Base-by-base conservation (phyloP, 805 yeast species). In the Metschnikowia cerradonensis region DNA sequence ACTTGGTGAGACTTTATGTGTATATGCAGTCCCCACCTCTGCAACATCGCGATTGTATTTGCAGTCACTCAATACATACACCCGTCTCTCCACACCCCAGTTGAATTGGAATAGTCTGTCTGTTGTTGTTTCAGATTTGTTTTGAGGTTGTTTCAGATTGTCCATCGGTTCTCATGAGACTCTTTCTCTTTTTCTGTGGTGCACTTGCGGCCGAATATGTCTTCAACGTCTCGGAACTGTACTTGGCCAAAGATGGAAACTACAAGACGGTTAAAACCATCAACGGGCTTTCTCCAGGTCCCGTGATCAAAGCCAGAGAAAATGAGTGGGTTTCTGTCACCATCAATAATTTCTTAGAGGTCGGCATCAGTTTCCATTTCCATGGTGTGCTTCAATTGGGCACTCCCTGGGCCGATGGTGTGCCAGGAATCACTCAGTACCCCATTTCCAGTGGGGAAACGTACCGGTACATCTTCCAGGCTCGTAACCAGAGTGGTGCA, bases 231-330 rank as follows among this genome's bases (percentile, higher is more conserved):
- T 34, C 50, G 8, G 54, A 54, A 11, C 33, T 42, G 6, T 56
- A 51, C 36, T 36, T 43, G 8, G 54, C 53, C 31, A 66, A 68
- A 4, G 77, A 67, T 37, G 79, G 79, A 3, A 62, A 59, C 14
- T 60, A 58, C 47, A 65, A 70, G 45, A 54, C 60, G 6, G 61
- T 68, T 49, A 67, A 70, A 30, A 60, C 69, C 5, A 64, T 77
- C 48, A 78, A 78, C 49, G 76, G 76, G 32, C 54, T 67, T 49
- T 76, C 75, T 48, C 85, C 85, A 1, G 81, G 81, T 0, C 84
- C 84, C 1, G 56, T 65, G 7, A 60, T 80, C 1, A 67, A 68
- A 7, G 70, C 63, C 2, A 59, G 62, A 32, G 70, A 66, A 48
- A 53, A 76, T 66, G 54, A 66, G 60, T 50, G 71, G 68, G 51